A percentile compares a stretch with the other conserved stretches of the same genome.
These are phyloP conservation scores for Xylaria acuta DNA, from an alignment of 495 filamentous ascomycete species.

Conservation along the genomic window DNA sequence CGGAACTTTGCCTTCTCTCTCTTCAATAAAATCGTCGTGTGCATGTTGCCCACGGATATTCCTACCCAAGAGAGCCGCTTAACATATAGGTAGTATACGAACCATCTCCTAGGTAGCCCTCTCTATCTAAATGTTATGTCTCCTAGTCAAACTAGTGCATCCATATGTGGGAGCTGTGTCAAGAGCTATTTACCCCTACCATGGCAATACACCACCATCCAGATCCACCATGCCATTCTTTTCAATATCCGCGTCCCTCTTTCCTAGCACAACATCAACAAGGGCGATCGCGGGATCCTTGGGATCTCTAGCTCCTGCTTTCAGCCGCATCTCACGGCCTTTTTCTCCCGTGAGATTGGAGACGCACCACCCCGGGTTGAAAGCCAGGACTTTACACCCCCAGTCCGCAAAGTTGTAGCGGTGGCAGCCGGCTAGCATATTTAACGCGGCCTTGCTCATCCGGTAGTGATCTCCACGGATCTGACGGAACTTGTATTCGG, in stretches of 20 bases:
- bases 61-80: not conserved
- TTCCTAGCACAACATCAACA: conserved; percentile 48
- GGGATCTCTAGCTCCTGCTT: conserved; percentile 45
- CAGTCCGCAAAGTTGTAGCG: conserved; percentile 53
- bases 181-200: conserved; percentile 34
- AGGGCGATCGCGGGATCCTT: conserved; percentile 46
- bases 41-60: not conserved
- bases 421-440: conserved; percentile 68
- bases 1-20: not conserved
- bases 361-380: conserved; percentile 59
- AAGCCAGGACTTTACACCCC: conserved; percentile 60
- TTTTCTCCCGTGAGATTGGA: conserved; percentile 52
- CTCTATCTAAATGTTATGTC: not conserved
- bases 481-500: conserved; percentile 32
- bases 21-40: not conserved
- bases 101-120: not conserved
- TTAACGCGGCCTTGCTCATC: conserved; percentile 63
- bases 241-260: conserved; percentile 43
- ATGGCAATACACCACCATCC: conserved; percentile 44
- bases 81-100: not conserved
- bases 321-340: conserved; percentile 38
- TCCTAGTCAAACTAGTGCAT: not conserved
- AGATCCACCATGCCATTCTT: conserved; percentile 50
- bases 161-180: not conserved
- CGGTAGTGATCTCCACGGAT: conserved; percentile 52